Conservation (phyloP, 495 filamentous ascomycete species). For the Neurospora intermedia region DNA sequence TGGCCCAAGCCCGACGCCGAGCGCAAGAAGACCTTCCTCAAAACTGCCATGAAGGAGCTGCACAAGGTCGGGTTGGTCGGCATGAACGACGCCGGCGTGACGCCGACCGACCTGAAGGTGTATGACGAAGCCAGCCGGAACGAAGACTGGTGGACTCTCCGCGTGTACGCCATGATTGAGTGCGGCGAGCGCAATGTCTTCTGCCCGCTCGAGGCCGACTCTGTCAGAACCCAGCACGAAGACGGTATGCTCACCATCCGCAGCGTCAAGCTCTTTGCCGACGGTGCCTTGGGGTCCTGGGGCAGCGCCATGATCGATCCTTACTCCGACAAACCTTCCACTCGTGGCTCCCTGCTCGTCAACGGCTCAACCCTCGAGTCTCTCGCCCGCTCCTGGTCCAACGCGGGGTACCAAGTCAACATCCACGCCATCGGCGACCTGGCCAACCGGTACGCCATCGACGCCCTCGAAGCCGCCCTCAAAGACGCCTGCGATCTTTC, state of each 20-base stretch:
- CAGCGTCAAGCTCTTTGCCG: constrained; percentile 52
- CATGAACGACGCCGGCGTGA: constrained; percentile 50
- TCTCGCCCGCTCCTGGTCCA: constrained; percentile 39
- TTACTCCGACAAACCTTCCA: constrained; percentile 46
- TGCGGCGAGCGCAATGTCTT: constrained; percentile 49
- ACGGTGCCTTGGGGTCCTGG: constrained; percentile 55
- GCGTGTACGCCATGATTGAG: constrained; percentile 55
- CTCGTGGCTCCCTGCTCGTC: constrained; percentile 48
- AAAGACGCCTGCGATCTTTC: constrained; percentile 30
- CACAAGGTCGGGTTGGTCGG: constrained; percentile 52
- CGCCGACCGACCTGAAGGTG: constrained; percentile 38
- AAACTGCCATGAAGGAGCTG: constrained; percentile 44
- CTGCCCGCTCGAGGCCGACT: constrained; percentile 39
- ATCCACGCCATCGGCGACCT: constrained; percentile 58
- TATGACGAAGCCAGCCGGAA: constrained; percentile 34
- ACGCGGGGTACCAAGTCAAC: constrained; percentile 44
- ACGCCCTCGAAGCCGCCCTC: constrained; percentile 40
- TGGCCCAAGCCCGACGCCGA: constrained; percentile 42
- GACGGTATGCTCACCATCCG: constrained; percentile 37
- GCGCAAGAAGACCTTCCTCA: constrained; percentile 38
- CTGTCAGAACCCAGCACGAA: constrained; percentile 23
- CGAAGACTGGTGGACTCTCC: constrained; percentile 41
- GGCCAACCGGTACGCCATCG: constrained; percentile 47
- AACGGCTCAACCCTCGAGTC: constrained; percentile 41
- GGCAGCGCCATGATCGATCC: constrained; percentile 53